Percentiles rank a stretch among this genome's conserved stretches.
These are phyloP conservation scores for Corchorus capsularis DNA, from an alignment of 345 rosid species.

Conservation along the genomic window DNA sequence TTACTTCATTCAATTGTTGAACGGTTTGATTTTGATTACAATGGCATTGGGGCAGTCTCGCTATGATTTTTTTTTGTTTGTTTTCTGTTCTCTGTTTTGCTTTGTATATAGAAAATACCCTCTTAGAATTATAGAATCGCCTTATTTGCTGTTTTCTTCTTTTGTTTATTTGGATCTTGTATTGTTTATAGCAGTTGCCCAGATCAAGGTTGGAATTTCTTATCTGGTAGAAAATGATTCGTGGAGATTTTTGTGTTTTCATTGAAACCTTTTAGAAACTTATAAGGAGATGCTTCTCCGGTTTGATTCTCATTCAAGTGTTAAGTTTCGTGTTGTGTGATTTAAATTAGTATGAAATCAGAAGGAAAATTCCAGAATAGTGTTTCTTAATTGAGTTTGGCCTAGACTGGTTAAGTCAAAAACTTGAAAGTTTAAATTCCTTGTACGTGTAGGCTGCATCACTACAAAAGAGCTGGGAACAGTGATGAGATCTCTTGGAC, in stretches of 20 bases:
- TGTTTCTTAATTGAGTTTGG: neutral
- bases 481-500: constrained; percentile 13
- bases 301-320: too few relatives aligned
- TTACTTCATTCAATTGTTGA: too few relatives aligned
- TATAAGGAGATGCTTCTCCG: neutral
- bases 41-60: too few relatives aligned
- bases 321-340: neutral
- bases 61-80: too few relatives aligned
- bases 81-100: too few relatives aligned
- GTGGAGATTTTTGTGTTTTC: neutral
- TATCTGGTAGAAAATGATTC: neutral
- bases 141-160: neutral
- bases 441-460: constrained; percentile 3
- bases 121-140: too few relatives aligned
- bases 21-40: too few relatives aligned
- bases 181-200: neutral
- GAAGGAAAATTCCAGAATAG: neutral
- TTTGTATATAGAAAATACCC: too few relatives aligned
- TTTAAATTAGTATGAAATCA: neutral
- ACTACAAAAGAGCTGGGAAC: constrained; percentile 15
- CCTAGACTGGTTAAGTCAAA: neutral
- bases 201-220: neutral
- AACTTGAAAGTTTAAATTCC: neutral
- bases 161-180: neutral
- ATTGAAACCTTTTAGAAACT: too few relatives aligned